Percentiles rank a stretch among this genome's conserved stretches.
phyloP scores from a whole-genome alignment of 148 eudicot genomes.

The Selenicereus undatus region DNA sequence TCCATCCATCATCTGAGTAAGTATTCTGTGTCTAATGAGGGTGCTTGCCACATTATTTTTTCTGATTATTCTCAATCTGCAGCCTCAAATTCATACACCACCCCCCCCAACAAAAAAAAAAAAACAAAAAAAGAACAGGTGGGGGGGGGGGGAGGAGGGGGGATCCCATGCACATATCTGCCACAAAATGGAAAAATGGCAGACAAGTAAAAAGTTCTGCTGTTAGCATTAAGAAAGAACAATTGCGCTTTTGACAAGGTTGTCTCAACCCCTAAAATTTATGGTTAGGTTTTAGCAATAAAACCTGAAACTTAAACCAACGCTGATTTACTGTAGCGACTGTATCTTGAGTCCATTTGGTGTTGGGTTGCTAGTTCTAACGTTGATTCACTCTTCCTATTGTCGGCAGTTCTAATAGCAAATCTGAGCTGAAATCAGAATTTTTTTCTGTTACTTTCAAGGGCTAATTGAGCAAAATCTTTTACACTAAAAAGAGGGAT shows the following conservation, averaged over 20 bases:
- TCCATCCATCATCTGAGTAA: constrained; percentile 34
- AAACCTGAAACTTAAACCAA: not conserved
- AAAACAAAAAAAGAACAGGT: no score
- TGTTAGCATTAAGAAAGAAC: not conserved
- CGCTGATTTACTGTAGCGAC: not conserved
- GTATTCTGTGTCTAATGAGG: constrained; percentile 10
- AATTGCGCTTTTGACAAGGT: not conserved
- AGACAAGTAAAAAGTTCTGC: not conserved
- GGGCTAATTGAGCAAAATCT: not conserved
- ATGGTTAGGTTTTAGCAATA: not conserved
- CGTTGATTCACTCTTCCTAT: not conserved
- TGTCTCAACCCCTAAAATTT: not conserved
- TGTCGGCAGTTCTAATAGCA: not conserved
- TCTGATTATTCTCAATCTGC: not conserved
- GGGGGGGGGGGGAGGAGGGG: no score
- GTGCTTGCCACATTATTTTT: constrained; percentile 6
- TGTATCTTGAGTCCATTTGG: not conserved
- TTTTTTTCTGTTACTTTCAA: no score
- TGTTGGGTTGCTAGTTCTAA: not conserved
- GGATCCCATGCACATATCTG: not conserved
- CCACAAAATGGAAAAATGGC: not conserved
- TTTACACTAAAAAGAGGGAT: not conserved
- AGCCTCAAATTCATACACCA: not conserved
- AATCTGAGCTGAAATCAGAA: not conserved
- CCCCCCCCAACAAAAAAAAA: not conserved